A percentile compares a stretch with the other conserved stretches of the same genome.
Conservation (phyloP, 257 asterid genomes). For the Lycium ferocissimum region DNA sequence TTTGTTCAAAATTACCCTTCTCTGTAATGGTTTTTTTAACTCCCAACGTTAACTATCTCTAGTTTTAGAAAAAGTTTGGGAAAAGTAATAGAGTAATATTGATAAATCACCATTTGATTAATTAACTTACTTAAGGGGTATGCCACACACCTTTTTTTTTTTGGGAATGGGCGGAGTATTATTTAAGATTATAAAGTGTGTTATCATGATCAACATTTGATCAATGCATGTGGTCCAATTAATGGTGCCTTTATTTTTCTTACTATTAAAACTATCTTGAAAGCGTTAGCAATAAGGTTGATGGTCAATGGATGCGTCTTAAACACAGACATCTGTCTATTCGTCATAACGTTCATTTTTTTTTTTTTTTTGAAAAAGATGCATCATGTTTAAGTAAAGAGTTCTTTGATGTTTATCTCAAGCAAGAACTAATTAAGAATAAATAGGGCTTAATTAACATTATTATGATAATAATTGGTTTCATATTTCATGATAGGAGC, state of each 20-base stretch:
- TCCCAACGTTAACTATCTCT: too few species aligned
- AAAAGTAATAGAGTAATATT: too few species aligned
- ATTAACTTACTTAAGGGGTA: too few species aligned
- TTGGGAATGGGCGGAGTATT: too few species aligned
- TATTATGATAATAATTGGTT: neutral
- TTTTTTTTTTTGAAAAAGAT: neutral
- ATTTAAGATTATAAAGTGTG: too few species aligned
- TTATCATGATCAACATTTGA: neutral
- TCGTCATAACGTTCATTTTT: neutral
- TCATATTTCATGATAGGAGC: neutral
- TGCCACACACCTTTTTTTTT: too few species aligned
- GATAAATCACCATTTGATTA: too few species aligned
- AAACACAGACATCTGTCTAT: neutral
- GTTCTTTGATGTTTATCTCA: conserved; percentile 17
- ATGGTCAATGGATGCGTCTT: conserved; percentile 13
- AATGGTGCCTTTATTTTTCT: neutral
- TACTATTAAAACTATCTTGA: neutral
- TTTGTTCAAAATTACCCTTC: too few species aligned
- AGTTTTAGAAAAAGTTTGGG: too few species aligned
- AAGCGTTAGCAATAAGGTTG: neutral
- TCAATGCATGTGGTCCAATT: neutral
- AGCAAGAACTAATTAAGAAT: neutral
- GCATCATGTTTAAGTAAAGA: neutral
- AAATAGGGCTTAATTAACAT: neutral
- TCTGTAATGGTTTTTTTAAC: too few species aligned